Base-by-base conservation (phyloP, 345 rosid species). In the Garcia nutans region DNA sequence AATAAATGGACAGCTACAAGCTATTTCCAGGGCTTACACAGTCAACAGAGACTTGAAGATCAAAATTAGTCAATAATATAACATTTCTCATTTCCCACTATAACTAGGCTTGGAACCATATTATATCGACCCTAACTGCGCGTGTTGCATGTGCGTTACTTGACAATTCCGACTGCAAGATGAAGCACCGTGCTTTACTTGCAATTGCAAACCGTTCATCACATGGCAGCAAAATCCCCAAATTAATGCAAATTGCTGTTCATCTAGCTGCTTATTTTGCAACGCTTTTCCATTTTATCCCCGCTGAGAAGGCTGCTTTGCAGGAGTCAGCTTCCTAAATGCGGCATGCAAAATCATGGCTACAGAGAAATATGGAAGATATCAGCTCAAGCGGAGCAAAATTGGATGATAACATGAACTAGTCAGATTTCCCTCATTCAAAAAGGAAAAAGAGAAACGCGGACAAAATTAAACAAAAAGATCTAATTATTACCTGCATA, bases 321-420 rank as follows among this genome's bases (percentile, higher is more conserved):
- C 65, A 8, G 90, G 87, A 28, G 93, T 82, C 76, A 93, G 89
- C 85, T 92, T 93, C 72, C 97, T 88, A 65, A 89, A 89, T 37
- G 94, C 88, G 26, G 96, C 93, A 76, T 96, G 99, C 85, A 88
- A 77, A 72, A 96, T 75, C 90, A 87, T 86, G 57, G 85, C 97
- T 96, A 78, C 78, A 80, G 57, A 56, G 47, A 23, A 65, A 57
- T 11, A 5, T 9, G 50, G 31, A 60, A 42, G 1, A 19, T 52
- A 20, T 49, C 16, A 10, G 47, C 31, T 61, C 13, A 52, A 13
- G 28, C 31, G 41, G 31, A 67, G 2, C 9, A 17, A 47, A 47
- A 16, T 23, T 50, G 33, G 20, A 42, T 54, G 28, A 73, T 23
- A 10, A 16, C 37, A 17, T 76, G 12, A 52, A 52, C 52, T 45